Evolutionary conservation across 2,329 filamentous ascomycete species (phyloP).

Genomic region (Cadophora gregata): DNA sequence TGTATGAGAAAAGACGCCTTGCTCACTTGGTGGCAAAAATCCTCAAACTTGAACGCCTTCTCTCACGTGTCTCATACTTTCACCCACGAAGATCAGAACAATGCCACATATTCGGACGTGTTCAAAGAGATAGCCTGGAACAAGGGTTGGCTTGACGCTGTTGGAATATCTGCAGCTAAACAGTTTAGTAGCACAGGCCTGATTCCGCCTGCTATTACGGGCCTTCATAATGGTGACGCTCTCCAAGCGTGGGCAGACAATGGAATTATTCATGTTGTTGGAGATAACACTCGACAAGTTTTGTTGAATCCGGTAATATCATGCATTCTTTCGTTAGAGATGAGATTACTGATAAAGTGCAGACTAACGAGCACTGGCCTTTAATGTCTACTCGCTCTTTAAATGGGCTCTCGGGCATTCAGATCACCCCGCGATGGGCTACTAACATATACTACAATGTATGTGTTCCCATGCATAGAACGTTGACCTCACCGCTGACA

Average conservation of each 20-base stretch:
- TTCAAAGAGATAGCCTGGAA: slow-evolving; percentile 65
- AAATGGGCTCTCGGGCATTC: slow-evolving; percentile 62
- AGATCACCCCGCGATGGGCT: slow-evolving; percentile 64
- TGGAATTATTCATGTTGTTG: slow-evolving; percentile 65
- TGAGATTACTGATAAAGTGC: background rate
- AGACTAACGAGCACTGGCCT: slow-evolving; percentile 55
- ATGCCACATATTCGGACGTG: slow-evolving; percentile 63
- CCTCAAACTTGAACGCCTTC: slow-evolving; percentile 58
- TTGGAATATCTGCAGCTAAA: slow-evolving; percentile 53
- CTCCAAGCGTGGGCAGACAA: slow-evolving; percentile 64
- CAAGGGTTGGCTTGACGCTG: slow-evolving; percentile 61
- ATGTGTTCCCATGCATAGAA: slow-evolving; percentile 37
- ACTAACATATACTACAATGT: slow-evolving; percentile 68
- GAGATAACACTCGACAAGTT: slow-evolving; percentile 64
- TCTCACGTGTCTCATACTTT: slow-evolving; percentile 67
- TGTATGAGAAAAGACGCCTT: slow-evolving; percentile 58
- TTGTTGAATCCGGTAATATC: slow-evolving; percentile 51
- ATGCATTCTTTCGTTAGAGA: background rate
- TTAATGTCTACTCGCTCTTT: slow-evolving; percentile 55
- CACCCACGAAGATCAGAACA: slow-evolving; percentile 63
- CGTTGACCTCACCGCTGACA: slow-evolving; percentile 32
- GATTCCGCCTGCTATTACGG: slow-evolving; percentile 68
- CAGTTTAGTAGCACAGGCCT: slow-evolving; percentile 60
- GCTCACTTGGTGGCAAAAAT: slow-evolving; percentile 57
- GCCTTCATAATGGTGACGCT: slow-evolving; percentile 67